phyloP scores from a whole-genome alignment of 1,284 basidiomycete species.

The Rhodotorula glutinis region DNA sequence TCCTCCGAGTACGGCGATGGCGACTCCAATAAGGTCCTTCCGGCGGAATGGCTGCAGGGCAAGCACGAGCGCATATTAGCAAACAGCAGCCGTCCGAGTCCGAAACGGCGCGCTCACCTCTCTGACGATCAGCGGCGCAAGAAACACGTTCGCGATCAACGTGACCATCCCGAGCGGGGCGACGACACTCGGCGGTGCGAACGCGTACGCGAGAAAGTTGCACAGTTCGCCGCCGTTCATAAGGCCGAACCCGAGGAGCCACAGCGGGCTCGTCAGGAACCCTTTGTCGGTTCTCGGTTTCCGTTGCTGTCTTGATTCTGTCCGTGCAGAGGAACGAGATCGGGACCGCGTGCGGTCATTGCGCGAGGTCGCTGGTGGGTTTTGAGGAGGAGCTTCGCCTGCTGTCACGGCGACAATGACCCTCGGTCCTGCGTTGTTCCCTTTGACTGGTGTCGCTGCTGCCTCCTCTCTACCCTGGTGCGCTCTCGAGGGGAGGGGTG shows the following conservation, averaged over 20 bases:
- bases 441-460: no score
- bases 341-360: no score
- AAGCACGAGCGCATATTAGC: not conserved
- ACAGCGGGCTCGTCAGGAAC: slow-evolving; percentile 79
- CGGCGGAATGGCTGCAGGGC: slow-evolving; percentile 46
- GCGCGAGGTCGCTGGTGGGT: no score
- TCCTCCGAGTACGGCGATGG: slow-evolving; percentile 76
- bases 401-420: not conserved
- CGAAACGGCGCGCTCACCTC: slow-evolving; percentile 39
- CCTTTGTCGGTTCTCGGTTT: slow-evolving; percentile 47
- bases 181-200: slow-evolving; percentile 88
- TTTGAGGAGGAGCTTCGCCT: no score
- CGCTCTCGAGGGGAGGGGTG: slow-evolving; percentile 4
- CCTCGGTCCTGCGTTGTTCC: no score
- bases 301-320: not conserved
- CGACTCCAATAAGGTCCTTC: slow-evolving; percentile 83
- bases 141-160: slow-evolving; percentile 88
- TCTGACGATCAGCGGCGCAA: slow-evolving; percentile 77
- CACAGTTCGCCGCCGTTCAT: slow-evolving; percentile 90
- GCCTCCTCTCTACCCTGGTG: no score
- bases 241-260: slow-evolving; percentile 85
- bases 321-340: no score
- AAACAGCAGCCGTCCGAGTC: no score
- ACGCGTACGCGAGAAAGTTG: slow-evolving; percentile 86
- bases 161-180: slow-evolving; percentile 65